Evolutionary conservation across 2,329 filamentous ascomycete species (phyloP), one percentile per base, ranked within the genome.

Genomic region (Botrytis aclada): DNA sequence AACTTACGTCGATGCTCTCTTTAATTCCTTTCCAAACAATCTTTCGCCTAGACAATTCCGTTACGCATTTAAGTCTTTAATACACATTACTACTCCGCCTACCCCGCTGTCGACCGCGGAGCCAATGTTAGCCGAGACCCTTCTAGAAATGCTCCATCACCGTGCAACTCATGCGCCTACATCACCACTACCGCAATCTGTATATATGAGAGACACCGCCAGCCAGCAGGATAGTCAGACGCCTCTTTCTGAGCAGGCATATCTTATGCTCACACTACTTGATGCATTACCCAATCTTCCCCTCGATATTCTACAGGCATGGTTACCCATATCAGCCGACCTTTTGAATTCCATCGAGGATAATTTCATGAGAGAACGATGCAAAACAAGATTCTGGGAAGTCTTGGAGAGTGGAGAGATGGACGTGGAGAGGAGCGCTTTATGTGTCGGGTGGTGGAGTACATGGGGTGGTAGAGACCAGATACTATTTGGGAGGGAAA

Each of bases 361-460:
- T 73, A 78, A 81, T 2, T 80, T 78, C 5, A 90, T 91, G 86
- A 84, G 86, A 54, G 84, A 87, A 60, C 81, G 84, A 61, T 90
- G 90, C 72, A 87, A 87, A 75, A 84, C 86, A 74, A 83, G 90
- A 70, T 89, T 92, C 77, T 93, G 91, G 91, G 88, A 92, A 74
- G 85, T 89, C 3, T 77, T 93, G 20, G 79, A 80, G 66, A 86
- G 85, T 74, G 90, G 90, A 2, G 90, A 92, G 80, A 92, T 93
- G 89, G 90, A 93, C 82, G 86, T 92, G 41, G 88, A 92, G 77
- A 85, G 90, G 63, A 89, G 90, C 34, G 85, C 87, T 74, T 84
- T 88, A 70, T 91, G 89, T 77, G 89, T 92, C 61, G 85, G 85
- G 7, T 93, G 91, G 91, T 93, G 91, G 91, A 88, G 85, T 54